Conservation (phyloP, 1,139 yeast genomes). For the Eremothecium sinecaudum region DNA sequence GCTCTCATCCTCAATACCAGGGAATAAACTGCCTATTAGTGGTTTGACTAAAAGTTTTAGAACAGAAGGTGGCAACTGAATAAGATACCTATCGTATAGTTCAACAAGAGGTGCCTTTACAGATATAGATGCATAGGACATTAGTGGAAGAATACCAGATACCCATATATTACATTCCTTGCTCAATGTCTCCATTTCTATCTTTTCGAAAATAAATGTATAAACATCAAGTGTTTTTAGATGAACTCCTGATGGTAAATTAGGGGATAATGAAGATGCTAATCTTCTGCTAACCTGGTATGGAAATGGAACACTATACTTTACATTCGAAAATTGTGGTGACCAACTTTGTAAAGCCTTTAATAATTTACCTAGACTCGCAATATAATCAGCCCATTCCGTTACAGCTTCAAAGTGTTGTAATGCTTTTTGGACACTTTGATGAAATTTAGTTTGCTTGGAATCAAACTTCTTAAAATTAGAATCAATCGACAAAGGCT, state of each 20-base stretch:
- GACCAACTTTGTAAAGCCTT: conserved; percentile 57
- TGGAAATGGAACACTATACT: conserved; percentile 38
- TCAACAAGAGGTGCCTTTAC: conserved; percentile 69
- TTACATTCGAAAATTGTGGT: conserved; percentile 46
- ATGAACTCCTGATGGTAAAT: conserved; percentile 90
- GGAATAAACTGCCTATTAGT: conserved; percentile 60
- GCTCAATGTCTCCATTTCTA: conserved; percentile 46
- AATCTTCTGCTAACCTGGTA: conserved; percentile 31
- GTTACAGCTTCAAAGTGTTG: conserved; percentile 73
- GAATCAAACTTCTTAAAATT: conserved; percentile 33
- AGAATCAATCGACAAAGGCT: conserved; percentile 28
- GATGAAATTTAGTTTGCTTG: conserved; percentile 59
- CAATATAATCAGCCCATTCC: conserved; percentile 98
- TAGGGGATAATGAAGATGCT: conserved; percentile 56
- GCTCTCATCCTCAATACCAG: conserved; percentile 88
- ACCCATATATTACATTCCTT: conserved; percentile 60
- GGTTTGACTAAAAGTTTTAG: conserved; percentile 56
- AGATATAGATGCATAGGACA: conserved; percentile 80
- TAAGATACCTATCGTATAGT: conserved; percentile 47
- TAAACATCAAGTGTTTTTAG: conserved; percentile 77
- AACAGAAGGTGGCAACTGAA: conserved; percentile 42
- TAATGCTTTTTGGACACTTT: conserved; percentile 64
- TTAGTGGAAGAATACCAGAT: conserved; percentile 78
- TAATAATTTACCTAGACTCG: conserved; percentile 69
- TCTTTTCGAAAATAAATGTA: conserved; percentile 52